phyloP scores from a whole-genome alignment of 129 eudicot species.

The Rutidosis leptorrhynchoides region DNA sequence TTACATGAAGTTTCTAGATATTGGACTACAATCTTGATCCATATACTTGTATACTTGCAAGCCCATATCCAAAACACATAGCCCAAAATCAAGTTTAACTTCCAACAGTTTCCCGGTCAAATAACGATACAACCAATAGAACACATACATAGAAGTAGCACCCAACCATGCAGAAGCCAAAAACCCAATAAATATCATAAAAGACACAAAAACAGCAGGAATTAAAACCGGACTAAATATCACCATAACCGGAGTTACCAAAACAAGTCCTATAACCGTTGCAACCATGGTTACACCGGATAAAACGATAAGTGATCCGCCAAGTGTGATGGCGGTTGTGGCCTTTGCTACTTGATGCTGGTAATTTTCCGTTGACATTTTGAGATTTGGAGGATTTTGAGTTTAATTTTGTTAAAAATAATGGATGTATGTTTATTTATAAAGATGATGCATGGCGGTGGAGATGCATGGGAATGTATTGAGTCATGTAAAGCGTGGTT shows the following conservation, averaged over 20 bases:
- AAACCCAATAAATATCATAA: conserved; percentile 39
- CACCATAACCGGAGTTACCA: conserved; percentile 54
- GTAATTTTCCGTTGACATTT: not conserved
- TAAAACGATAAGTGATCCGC: conserved; percentile 53
- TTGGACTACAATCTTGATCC: too few species aligned
- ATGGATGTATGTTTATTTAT: not conserved
- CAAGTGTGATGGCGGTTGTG: conserved; percentile 54
- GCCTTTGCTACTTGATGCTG: conserved; percentile 51
- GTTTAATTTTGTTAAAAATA: not conserved
- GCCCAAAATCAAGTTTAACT: too few species aligned
- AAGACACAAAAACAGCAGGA: conserved; percentile 40
- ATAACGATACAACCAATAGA: conserved; percentile 61
- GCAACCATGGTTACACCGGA: conserved; percentile 54
- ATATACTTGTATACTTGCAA: too few species aligned
- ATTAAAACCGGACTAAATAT: conserved; percentile 68
- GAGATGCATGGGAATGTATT: not conserved
- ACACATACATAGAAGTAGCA: conserved; percentile 36
- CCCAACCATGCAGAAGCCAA: conserved; percentile 47
- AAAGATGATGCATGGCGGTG: not conserved
- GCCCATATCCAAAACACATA: too few species aligned
- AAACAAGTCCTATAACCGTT: conserved; percentile 51
- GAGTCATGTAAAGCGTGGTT: not conserved
- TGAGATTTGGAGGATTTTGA: not conserved
- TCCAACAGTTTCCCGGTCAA: conserved; percentile 54
- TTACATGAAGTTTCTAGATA: too few species aligned